Conservation (phyloP, 345 rosid species). For the Laguncularia racemosa region DNA sequence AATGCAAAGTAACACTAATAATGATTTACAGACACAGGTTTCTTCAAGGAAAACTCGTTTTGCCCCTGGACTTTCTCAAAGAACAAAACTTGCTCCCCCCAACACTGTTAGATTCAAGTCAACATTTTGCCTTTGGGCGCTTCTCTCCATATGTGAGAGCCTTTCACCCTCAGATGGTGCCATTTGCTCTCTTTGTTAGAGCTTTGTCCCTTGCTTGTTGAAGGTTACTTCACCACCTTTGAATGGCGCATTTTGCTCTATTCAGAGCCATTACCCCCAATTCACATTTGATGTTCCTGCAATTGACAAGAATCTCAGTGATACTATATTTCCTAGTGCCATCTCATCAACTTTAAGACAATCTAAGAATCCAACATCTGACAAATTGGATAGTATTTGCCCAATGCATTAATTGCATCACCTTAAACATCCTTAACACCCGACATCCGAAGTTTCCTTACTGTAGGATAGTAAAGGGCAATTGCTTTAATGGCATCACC, state of each 20-base stretch:
- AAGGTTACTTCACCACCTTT: too few relatives aligned
- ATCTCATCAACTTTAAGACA: constrained; percentile 60
- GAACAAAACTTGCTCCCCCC: constrained; percentile 28
- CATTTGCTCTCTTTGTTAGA: too few relatives aligned
- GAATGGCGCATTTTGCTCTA: too few relatives aligned
- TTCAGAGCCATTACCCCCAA: too few relatives aligned
- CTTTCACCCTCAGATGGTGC: too few relatives aligned
- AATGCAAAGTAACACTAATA: constrained; percentile 22
- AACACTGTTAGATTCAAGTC: constrained; percentile 4
- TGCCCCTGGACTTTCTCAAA: constrained; percentile 39
- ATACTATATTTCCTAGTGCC: constrained; percentile 47
- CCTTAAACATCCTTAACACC: constrained; percentile 62
- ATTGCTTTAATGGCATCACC: constrained; percentile 65
- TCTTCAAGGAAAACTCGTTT: constrained; percentile 15
- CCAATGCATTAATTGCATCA: constrained; percentile 71
- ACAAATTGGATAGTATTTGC: constrained; percentile 49
- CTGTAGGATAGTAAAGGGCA: constrained; percentile 64
- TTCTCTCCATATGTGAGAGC: too few relatives aligned
- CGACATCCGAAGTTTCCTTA: constrained; percentile 64
- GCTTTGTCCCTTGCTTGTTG: too few relatives aligned
- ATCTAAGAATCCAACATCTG: constrained; percentile 65
- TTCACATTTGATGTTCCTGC: constrained; percentile 78
- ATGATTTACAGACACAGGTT: constrained; percentile 31
- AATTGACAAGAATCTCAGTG: constrained; percentile 58
- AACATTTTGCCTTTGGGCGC: too few relatives aligned